Base-by-base conservation (phyloP, 306 rosid genomes). In the Trichosanthes truncata region DNA sequence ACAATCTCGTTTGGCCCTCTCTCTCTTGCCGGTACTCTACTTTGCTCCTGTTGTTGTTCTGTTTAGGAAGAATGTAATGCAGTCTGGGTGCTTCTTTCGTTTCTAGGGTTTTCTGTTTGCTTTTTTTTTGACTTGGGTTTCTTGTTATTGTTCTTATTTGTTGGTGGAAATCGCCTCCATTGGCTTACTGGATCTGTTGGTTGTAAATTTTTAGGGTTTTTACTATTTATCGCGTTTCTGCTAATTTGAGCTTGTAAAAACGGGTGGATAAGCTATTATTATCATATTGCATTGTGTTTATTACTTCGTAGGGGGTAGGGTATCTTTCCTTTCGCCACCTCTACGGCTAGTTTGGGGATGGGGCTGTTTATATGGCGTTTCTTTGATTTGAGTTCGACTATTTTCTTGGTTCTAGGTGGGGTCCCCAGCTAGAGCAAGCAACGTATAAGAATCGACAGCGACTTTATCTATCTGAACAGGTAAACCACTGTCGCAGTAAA, bases 1-100 rank as follows among this genome's bases (percentile, higher is more conserved):
- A 96, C 84, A 96, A 96, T 80, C 99, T 96, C 53, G 91, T 87
- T 43, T 93, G 98, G 97, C 99, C 98, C 20, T 93, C 99, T 73
- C 97, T 96, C 83, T 90, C 98, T 68, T 91, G 97, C 97, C 82
- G 98, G 99, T 95, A 61, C 57, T 78, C 36, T 9, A 18, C 36
- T 68, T n/a, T 45, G 5, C 35, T 29, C 20, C n/a, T n/a, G n/a
- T n/a, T n/a, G n/a, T 57, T 17, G 3, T 13, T 49, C 76, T 13
- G 49, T 35, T 11, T 12, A 29, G 41, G 0, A 17, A 5, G 9
- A 17, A 6, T 66, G 21, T 14, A 13, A 29, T 55, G 4, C 21
- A 45, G 29, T 60, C 11, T 12, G 10, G 26, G 3, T 62, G 25
- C 6, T 63, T 65, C 17, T 1, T 63, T 79, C 36, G 9, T 18